Evolutionary conservation across 2,329 filamentous ascomycete species (phyloP).

Genomic region (Botrytis galanthina): DNA sequence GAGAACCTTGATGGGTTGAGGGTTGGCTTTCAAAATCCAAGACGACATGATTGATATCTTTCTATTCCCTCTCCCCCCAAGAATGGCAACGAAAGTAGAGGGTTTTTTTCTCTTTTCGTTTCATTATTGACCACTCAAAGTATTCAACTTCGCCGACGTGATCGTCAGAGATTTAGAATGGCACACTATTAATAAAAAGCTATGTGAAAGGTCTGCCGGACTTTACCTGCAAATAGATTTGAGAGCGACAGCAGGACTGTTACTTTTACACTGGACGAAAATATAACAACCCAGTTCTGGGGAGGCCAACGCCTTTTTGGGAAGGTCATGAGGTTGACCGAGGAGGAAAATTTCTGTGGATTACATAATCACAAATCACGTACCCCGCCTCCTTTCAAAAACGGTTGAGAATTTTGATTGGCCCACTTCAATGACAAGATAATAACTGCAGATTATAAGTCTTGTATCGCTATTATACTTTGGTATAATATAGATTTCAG

Average conservation of each 20-base stretch:
- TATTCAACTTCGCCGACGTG: neutral
- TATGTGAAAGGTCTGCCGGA: neutral
- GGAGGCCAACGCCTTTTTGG: neutral
- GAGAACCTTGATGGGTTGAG: neutral
- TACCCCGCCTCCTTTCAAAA: neutral
- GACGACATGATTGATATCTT: neutral
- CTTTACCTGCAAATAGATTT: neutral
- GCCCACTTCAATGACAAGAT: neutral
- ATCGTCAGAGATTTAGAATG: neutral
- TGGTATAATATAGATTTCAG: neutral
- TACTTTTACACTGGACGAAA: neutral
- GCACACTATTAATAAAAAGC: neutral
- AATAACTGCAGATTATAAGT: neutral
- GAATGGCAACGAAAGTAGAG: neutral
- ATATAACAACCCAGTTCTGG: neutral
- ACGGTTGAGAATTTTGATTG: neutral
- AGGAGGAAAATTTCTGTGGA: neutral
- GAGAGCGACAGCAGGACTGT: neutral
- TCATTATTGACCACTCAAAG: neutral
- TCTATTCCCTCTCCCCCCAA: neutral
- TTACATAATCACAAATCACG: conserved; percentile 2
- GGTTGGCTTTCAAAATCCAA: neutral
- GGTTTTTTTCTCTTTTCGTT: neutral
- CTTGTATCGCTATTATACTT: neutral
- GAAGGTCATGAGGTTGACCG: neutral